A percentile compares a stretch with the other conserved stretches of the same genome.
phyloP scores from a whole-genome alignment of 768 basidiomycete species.

The Trichaptum fuscoviolaceum region DNA sequence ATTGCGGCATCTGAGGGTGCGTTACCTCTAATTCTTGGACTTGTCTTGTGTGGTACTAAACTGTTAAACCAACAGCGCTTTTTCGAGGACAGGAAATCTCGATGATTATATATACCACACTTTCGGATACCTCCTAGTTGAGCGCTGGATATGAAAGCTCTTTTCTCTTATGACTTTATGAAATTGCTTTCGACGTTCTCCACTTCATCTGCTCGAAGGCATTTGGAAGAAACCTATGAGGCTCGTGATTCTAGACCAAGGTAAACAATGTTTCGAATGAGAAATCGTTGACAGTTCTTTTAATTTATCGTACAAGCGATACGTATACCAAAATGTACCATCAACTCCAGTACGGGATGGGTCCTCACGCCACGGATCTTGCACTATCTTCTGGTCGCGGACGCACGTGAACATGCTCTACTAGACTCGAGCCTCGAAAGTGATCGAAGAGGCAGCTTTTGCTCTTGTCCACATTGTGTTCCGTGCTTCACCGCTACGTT shows the following conservation, averaged over 20 bases:
- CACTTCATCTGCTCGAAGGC: no score
- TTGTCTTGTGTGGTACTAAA: neutral
- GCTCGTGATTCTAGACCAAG: no score
- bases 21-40: constrained; percentile 19
- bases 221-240: no score
- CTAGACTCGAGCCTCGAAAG: neutral
- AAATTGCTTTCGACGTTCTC: no score
- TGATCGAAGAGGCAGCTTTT: neutral
- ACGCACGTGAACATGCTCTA: neutral
- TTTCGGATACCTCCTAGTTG: neutral
- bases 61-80: constrained; percentile 49
- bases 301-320: no score
- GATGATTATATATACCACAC: constrained; percentile 30
- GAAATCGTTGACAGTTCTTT: no score
- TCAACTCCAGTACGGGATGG: no score
- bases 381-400: neutral
- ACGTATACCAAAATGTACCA: no score
- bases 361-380: neutral
- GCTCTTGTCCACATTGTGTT: no score
- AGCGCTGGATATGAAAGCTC: neutral
- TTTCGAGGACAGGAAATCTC: constrained; percentile 82
- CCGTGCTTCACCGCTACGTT: no score
- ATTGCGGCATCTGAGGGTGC: constrained; percentile 82
- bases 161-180: neutral
- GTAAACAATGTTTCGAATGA: no score